These are phyloP conservation scores for Agrocybe pediades DNA, from an alignment of 768 basidiomycete species.

Conservation along the genomic window DNA sequence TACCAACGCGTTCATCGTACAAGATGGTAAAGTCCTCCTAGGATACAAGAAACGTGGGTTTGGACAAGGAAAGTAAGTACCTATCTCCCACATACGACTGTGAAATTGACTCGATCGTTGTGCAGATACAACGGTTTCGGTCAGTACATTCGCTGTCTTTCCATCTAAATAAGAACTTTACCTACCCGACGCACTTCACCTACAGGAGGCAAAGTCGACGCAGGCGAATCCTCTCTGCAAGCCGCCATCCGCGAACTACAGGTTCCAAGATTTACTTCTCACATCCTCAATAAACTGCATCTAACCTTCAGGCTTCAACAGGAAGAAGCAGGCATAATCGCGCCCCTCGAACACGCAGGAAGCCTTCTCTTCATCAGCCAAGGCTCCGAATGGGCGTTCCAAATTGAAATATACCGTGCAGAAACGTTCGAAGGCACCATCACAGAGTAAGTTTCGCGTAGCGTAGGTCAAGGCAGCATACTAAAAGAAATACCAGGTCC, in stretches of 20 bases:
- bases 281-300: neutral
- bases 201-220: slow-evolving; percentile 76
- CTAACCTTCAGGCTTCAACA: slow-evolving; percentile 25
- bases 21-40: slow-evolving; percentile 62
- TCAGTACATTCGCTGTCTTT: slow-evolving; percentile 12
- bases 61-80: slow-evolving; percentile 58
- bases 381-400: slow-evolving; percentile 58
- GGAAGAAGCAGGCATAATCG: slow-evolving; percentile 84
- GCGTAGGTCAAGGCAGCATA: too few species aligned
- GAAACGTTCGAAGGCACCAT: slow-evolving; percentile 59
- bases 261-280: slow-evolving; percentile 31
- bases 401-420: slow-evolving; percentile 75
- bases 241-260: slow-evolving; percentile 79
- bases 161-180: neutral
- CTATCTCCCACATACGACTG: neutral
- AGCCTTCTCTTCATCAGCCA: slow-evolving; percentile 63
- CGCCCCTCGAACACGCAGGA: slow-evolving; percentile 64
- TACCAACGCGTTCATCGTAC: slow-evolving; percentile 71
- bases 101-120: neutral
- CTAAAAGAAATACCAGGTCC: too few species aligned
- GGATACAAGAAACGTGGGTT: slow-evolving; percentile 83
- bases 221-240: slow-evolving; percentile 63
- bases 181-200: neutral
- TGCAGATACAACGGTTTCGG: slow-evolving; percentile 87
- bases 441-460: slow-evolving; percentile 74